These are phyloP conservation scores for Chlorella variabilis DNA, from an alignment of 163 green algal genomes.

Conservation along the genomic window DNA sequence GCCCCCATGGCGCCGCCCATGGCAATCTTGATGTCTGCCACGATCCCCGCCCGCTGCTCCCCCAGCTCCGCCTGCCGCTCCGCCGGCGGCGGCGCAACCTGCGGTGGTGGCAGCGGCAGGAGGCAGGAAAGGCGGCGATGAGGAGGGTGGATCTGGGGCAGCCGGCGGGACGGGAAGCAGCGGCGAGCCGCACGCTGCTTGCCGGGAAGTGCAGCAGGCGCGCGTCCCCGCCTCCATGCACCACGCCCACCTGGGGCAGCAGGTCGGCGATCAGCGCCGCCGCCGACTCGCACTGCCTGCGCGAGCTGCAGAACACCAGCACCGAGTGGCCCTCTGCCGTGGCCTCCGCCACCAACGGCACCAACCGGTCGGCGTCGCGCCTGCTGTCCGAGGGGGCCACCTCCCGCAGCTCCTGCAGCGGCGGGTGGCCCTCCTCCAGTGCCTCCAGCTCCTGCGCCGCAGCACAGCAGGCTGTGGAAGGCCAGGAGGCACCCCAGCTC, in stretches of 20 bases:
- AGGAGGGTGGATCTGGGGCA: no score
- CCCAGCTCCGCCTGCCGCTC: neutral
- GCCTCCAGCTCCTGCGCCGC: slow-evolving; percentile 12
- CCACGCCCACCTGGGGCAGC: slow-evolving; percentile 54
- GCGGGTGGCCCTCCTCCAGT: neutral
- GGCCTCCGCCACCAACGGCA: slow-evolving; percentile 71
- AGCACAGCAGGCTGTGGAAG: neutral
- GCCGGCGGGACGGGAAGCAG: no score
- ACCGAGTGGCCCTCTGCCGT: slow-evolving; percentile 79
- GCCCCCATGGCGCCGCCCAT: slow-evolving; percentile 43
- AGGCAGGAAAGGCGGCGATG: neutral
- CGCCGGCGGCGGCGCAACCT: slow-evolving; percentile 44
- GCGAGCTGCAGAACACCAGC: slow-evolving; percentile 91
- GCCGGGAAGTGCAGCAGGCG: no score
- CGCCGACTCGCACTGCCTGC: slow-evolving; percentile 56
- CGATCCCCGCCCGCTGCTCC: slow-evolving; percentile 24
- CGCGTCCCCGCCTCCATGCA: no score
- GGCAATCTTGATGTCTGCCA: slow-evolving; percentile 46
- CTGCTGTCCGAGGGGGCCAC: neutral
- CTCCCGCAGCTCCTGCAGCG: slow-evolving; percentile 7
- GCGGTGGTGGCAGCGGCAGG: slow-evolving; percentile 1
- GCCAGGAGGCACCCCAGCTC: neutral
- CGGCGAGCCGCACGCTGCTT: no score
- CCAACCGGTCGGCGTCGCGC: slow-evolving; percentile 62
- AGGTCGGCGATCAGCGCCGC: slow-evolving; percentile 58